Evolutionary conservation across 805 yeast species (phyloP).

Genomic region (Kazachstania kunashirensis): DNA sequence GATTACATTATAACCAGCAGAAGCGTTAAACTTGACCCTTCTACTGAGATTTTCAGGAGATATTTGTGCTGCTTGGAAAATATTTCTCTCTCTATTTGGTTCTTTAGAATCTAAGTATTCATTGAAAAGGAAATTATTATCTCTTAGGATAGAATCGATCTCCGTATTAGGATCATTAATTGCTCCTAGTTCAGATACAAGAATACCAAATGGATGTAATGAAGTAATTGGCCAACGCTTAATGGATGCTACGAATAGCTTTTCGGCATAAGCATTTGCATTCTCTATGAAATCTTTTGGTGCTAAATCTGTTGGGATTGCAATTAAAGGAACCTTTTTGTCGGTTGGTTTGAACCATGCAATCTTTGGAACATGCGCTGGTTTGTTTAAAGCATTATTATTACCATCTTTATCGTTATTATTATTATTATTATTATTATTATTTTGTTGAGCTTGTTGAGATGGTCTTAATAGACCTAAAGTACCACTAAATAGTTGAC

Average conservation of each 20-base stretch:
- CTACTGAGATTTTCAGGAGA: constrained; percentile 13
- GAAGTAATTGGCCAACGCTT: constrained; percentile 99
- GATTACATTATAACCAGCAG: constrained; percentile 22
- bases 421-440: constrained; percentile 49
- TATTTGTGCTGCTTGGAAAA: constrained; percentile 17
- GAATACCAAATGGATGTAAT: constrained; percentile 92
- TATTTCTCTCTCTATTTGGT: constrained; percentile 22
- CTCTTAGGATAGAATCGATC: constrained; percentile 81
- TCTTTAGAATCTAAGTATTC: constrained; percentile 51
- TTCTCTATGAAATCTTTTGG: constrained; percentile 92
- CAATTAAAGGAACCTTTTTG: constrained; percentile 93
- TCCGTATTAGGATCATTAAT: constrained; percentile 71
- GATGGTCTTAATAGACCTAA: constrained; percentile 91
- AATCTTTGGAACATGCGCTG: constrained; percentile 68
- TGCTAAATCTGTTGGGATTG: constrained; percentile 97
- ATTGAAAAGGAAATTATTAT: constrained; percentile 71
- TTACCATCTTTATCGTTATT: constrained; percentile 21
- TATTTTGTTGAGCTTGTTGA: constrained; percentile 70
- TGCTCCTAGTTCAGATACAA: constrained; percentile 77
- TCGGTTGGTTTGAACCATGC: constrained; percentile 99
- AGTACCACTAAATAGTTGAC: constrained; percentile 91
- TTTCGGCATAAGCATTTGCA: constrained; percentile 72
- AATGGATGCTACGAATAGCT: constrained; percentile 85
- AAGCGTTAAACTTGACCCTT: constrained; percentile 17
- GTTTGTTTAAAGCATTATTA: constrained; percentile 15